Base-by-base conservation (phyloP, 331 rosid genomes). In the Spiraea crenata region DNA sequence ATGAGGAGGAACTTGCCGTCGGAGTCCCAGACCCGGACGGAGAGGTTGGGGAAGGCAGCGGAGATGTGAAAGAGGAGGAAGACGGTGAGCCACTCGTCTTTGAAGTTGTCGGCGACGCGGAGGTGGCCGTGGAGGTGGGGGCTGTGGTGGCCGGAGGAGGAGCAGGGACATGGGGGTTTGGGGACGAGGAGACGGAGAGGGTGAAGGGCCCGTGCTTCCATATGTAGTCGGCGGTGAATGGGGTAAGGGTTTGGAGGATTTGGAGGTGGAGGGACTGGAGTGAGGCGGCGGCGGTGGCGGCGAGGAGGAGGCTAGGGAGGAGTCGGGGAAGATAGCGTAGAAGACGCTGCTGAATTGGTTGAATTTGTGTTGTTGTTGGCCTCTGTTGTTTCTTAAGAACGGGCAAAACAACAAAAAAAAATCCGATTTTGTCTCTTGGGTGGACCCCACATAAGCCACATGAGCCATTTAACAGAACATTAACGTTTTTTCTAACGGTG, bases 1-100 rank as follows among this genome's bases (percentile, higher is more conserved):
- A 95, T 87, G 74, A 95, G 99, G 34, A 95, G 76, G 73, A 95
- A 91, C 83, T 91, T 97, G 47, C 99, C 97, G 72, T 95, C 97
- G 37, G 92, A 79, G 80, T 95, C 99, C 99, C 99, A 95, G 6
- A 87, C 71, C 14, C 92, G 81, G 72, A 91, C 41, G 35, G 96
- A 89, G 77, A 95, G 85, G 42, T 87, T 67, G 3, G 96, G 87
- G 73, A 95, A 87, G 25, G 37, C 57, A 7, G 45, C 25, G 57
- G 96, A 89, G 60, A 87, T 59, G n/a, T 80, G 90, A 84, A 89
- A 85, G 76, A 91, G 96, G 77, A 95, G 99, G 75, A 89, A 95
- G 57, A 91, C 93, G 5, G 82, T 31, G 86, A 95, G 89, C 99
- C 97, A 95, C 70, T 95, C 99, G 72, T 95, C 99, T 17, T 85